phyloP scores from a whole-genome alignment of 176 grass and related monocot species.

The Urochloa ruziziensis region DNA sequence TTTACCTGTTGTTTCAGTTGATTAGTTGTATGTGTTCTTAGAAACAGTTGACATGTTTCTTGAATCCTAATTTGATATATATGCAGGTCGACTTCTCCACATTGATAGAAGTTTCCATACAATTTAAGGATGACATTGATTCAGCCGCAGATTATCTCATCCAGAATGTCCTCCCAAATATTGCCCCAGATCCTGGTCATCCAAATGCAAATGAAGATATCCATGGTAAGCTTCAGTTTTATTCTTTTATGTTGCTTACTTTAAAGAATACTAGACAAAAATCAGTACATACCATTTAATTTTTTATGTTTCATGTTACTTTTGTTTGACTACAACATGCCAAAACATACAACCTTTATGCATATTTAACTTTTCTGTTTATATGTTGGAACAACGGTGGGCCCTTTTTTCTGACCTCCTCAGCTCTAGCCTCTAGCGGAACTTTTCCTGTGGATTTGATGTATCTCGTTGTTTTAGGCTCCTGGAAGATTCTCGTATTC shows the following conservation, averaged over 20 bases:
- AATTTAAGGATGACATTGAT: slow-evolving; percentile 35
- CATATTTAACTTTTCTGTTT: neutral
- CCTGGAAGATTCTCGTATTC: neutral
- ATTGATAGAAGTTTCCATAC: slow-evolving; percentile 35
- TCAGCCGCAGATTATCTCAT: slow-evolving; percentile 30
- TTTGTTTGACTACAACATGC: neutral
- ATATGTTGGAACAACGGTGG: neutral
- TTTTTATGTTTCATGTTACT: neutral
- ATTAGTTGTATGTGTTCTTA: neutral
- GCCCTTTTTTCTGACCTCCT: too few species aligned
- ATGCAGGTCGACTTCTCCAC: slow-evolving; percentile 36
- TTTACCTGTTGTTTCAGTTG: neutral
- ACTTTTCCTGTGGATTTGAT: neutral
- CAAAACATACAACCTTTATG: neutral
- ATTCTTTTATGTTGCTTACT: neutral
- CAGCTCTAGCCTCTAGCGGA: neutral
- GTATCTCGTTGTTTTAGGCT: neutral
- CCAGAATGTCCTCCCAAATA: slow-evolving; percentile 18
- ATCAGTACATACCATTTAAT: neutral
- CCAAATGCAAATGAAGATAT: neutral
- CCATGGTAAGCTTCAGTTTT: slow-evolving; percentile 10
- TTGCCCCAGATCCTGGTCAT: neutral
- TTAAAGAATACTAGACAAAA: neutral
- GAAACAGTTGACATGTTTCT: neutral
- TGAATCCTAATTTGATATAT: neutral